Evolutionary conservation across 805 yeast genomes (phyloP), one percentile per base, ranked within the genome.

Genomic region (Saturnispora quitensis): DNA sequence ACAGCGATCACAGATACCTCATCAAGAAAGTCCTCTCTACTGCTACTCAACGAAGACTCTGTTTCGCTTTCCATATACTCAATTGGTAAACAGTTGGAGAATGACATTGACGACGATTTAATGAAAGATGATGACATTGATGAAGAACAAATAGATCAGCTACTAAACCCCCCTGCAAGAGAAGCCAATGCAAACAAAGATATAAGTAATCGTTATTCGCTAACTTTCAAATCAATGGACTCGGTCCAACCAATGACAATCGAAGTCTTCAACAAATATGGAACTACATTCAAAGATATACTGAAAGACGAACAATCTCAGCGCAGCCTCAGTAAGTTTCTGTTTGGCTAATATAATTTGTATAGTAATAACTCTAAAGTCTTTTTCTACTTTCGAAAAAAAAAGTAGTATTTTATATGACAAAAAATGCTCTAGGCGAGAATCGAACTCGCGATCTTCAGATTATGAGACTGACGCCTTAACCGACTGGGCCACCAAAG

Each of bases 391-490:
- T 25, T 4, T 22, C 22, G n/a, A 25, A 25, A 7, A 25, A 25
- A 28, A 27, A 40, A 18, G 17, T 28, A 33, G 22, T 31, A 22
- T 3, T 22, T 1, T 22, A 22, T 22, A 3, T 22, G 22, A 36
- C 36, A 20, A 47, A 17, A n/a, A 15, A 17, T 65, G 69, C 69
- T 66, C 68, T 65, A 56, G 69, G 69, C 68, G 70, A 66, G 70
- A 64, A 55, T 66, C 68, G 70, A 66, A 66, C 70, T 63, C 69
- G 68, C 69, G 70, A 65, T 65, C 69, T 66, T 66, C 68, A 64
- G 68, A 65, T 65, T 66, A 66, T 66, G 68, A 66, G 70, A 66
- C 69, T 66, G 64, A 66, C 69, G 69, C 69, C 68, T 64, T 65
- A 66, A 63, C 68, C 69, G 61, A 60, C 69, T 66, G 69, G 68